Conservation (phyloP, 805 yeast species). For the Kodamaea jinghongensis region DNA sequence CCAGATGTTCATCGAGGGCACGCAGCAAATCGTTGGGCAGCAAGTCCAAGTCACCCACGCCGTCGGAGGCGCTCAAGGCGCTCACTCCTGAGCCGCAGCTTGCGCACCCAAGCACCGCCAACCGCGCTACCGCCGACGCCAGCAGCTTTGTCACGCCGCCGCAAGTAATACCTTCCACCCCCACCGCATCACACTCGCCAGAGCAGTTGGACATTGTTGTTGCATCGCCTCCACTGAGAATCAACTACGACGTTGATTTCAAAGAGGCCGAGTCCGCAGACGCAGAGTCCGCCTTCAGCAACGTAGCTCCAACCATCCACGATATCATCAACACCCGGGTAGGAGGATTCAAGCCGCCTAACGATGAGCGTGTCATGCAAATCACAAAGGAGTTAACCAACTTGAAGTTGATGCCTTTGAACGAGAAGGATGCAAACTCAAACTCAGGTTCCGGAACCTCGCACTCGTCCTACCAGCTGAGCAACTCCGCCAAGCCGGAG, state of each 20-base stretch:
- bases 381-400: constrained; percentile 9
- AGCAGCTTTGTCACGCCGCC: too few relatives aligned
- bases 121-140: too few relatives aligned
- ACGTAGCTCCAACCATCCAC: constrained; percentile 10
- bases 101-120: too few relatives aligned
- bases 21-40: too few relatives aligned
- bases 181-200: neutral
- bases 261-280: constrained; percentile 23
- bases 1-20: too few relatives aligned
- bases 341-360: constrained; percentile 7
- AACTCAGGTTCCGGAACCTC: constrained; percentile 12
- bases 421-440: neutral
- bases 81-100: too few relatives aligned
- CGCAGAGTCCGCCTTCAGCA: constrained; percentile 7
- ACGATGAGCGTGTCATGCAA: constrained; percentile 8
- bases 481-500: constrained; percentile 26
- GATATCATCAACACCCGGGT: constrained; percentile 12
- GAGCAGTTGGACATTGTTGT: constrained; percentile 20
- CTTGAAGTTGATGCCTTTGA: constrained; percentile 8
- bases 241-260: constrained; percentile 41
- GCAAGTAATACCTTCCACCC: neutral
- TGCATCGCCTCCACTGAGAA: constrained; percentile 38
- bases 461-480: constrained; percentile 30
- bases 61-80: too few relatives aligned
- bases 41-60: too few relatives aligned